Conservation (phyloP, 768 basidiomycete species). For the Cyathus striatus region DNA sequence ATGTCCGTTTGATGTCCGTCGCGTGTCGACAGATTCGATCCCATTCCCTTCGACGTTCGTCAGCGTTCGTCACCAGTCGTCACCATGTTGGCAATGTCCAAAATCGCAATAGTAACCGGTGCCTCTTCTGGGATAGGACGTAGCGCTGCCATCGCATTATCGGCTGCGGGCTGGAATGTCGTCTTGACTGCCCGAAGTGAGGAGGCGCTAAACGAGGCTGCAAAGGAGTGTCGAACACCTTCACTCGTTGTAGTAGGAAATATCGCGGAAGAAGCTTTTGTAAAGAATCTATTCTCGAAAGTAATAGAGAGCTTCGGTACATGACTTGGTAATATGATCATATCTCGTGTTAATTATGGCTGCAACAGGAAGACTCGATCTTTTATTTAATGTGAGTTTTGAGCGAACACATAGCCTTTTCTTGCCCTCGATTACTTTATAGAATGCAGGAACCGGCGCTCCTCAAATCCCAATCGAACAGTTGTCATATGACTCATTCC, state of each 20-base stretch:
- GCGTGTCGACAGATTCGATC: too few species aligned
- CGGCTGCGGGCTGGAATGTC: constrained; percentile 63
- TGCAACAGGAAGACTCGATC: constrained; percentile 68
- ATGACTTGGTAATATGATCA: constrained; percentile 5
- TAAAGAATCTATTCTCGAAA: constrained; percentile 51
- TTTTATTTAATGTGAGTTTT: constrained; percentile 71
- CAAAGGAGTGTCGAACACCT: constrained; percentile 30
- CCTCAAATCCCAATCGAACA: constrained; percentile 52
- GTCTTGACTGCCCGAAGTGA: constrained; percentile 60
- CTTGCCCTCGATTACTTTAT: background rate
- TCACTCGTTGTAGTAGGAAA: constrained; percentile 56
- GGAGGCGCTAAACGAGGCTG: constrained; percentile 55
- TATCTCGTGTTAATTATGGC: constrained; percentile 4
- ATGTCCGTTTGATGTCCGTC: too few species aligned
- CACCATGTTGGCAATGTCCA: too few species aligned
- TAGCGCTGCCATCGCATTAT: constrained; percentile 61
- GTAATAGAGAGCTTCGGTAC: constrained; percentile 54
- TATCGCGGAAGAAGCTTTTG: constrained; percentile 58
- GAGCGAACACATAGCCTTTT: background rate
- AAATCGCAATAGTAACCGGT: constrained; percentile 35
- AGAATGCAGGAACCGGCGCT: constrained; percentile 74
- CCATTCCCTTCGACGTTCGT: too few species aligned
- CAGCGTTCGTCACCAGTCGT: too few species aligned
- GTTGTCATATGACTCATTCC: constrained; percentile 55
- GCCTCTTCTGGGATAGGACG: constrained; percentile 68